These are phyloP conservation scores for Auricularia heimuer DNA, from an alignment of 768 basidiomycete species.

Conservation along the genomic window DNA sequence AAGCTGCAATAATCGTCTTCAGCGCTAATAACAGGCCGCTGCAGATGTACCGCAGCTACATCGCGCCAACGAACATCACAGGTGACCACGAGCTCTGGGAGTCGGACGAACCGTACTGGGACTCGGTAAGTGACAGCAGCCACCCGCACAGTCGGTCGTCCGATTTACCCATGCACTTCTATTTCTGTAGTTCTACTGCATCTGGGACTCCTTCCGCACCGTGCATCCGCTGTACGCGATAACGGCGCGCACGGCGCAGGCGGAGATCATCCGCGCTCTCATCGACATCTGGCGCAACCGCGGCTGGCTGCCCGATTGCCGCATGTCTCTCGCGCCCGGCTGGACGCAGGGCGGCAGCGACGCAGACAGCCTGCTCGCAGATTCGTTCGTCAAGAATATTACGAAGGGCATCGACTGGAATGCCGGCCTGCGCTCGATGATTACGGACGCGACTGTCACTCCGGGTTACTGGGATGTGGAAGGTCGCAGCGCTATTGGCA, in stretches of 20 bases:
- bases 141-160: neutral
- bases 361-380: conserved; percentile 19
- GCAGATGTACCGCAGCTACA: conserved; percentile 41
- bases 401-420: conserved; percentile 19
- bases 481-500: conserved; percentile 2
- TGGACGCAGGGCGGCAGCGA: conserved; percentile 20
- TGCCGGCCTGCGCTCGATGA: conserved; percentile 15
- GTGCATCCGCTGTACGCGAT: conserved; percentile 14
- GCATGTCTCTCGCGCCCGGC: conserved; percentile 19
- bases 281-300: conserved; percentile 18
- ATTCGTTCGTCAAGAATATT: conserved; percentile 19
- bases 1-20: too few species aligned
- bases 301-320: conserved; percentile 20
- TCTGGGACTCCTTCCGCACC: conserved; percentile 13
- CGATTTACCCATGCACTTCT: neutral
- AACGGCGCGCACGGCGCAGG: conserved; percentile 8
- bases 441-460: conserved; percentile 22
- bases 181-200: conserved; percentile 15
- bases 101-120: conserved; percentile 17
- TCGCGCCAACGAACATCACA: conserved; percentile 33
- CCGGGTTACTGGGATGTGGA: neutral
- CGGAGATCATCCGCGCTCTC: conserved; percentile 17
- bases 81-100: conserved; percentile 21
- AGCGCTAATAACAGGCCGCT: too few species aligned
- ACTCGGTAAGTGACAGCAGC: conserved; percentile 3